Conservation (phyloP, 2,329 filamentous ascomycete genomes). For the Davidsoniella virescens region DNA sequence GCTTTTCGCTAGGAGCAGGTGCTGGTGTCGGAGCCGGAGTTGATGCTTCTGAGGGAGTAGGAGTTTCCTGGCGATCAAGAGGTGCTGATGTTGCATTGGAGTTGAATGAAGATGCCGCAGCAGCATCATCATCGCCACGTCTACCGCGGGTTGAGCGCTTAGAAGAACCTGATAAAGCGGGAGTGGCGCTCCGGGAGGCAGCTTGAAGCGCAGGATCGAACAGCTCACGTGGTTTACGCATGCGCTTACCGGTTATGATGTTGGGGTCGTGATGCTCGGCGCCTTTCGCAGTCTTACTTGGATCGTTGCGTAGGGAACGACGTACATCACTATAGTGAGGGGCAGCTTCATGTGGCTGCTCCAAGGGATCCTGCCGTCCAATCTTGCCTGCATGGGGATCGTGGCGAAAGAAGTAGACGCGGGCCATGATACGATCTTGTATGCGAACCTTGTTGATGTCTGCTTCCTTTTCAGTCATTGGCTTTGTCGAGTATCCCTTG, state of each 20-base stretch:
- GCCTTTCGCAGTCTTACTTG: slow-evolving; percentile 41
- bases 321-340: slow-evolving; percentile 33
- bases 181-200: slow-evolving; percentile 35
- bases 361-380: slow-evolving; percentile 41
- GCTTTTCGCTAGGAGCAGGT: neutral
- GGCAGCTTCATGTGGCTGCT: slow-evolving; percentile 23
- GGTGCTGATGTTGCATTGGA: neutral
- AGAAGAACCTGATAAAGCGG: slow-evolving; percentile 20
- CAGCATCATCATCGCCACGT: slow-evolving; percentile 20
- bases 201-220: slow-evolving; percentile 28
- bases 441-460: slow-evolving; percentile 32
- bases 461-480: slow-evolving; percentile 27
- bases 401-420: slow-evolving; percentile 44
- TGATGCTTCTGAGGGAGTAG: neutral
- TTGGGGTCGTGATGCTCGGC: slow-evolving; percentile 33
- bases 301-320: slow-evolving; percentile 39
- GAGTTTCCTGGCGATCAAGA: neutral
- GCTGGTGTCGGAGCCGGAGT: neutral
- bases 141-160: slow-evolving; percentile 15
- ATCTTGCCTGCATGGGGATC: slow-evolving; percentile 41
- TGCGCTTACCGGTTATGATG: slow-evolving; percentile 35
- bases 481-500: slow-evolving; percentile 34
- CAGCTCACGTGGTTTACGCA: slow-evolving; percentile 33
- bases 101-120: slow-evolving; percentile 21
- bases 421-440: slow-evolving; percentile 42